phyloP scores from a whole-genome alignment of 495 filamentous ascomycete genomes.

The Lasiosphaeris hirsuta region DNA sequence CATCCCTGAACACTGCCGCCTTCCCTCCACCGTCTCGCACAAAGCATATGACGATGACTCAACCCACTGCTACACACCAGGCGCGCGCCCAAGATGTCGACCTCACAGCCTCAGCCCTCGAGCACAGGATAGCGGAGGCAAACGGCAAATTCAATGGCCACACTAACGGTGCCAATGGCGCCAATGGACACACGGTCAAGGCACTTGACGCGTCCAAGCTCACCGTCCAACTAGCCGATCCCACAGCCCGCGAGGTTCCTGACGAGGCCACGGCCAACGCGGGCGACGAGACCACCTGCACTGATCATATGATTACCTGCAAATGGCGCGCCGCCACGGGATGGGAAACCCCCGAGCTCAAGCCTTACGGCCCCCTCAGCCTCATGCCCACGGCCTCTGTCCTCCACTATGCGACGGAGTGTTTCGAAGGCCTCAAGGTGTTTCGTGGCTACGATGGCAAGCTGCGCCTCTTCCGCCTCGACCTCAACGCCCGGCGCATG shows the following conservation, averaged over 20 bases:
- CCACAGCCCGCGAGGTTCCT: conserved; percentile 65
- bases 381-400: conserved; percentile 82
- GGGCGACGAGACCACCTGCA: conserved; percentile 58
- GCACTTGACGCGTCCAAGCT: conserved; percentile 71
- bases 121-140: conserved; percentile 35
- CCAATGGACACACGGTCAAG: conserved; percentile 21
- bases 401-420: conserved; percentile 88
- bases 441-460: conserved; percentile 81
- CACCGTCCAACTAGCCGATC: conserved; percentile 60
- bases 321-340: conserved; percentile 64
- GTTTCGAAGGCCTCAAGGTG: conserved; percentile 87
- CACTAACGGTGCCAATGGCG: conserved; percentile 20
- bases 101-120: conserved; percentile 42
- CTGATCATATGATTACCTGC: conserved; percentile 86
- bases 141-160: conserved; percentile 29
- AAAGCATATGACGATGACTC: conserved; percentile 29
- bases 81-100: conserved; percentile 35
- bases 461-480: conserved; percentile 81
- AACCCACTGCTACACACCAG: conserved; percentile 23
- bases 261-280: conserved; percentile 47
- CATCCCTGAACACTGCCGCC: too few relatives aligned
- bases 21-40: conserved; percentile 2
- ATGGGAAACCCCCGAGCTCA: conserved; percentile 75
- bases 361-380: conserved; percentile 74
- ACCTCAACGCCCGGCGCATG: conserved; percentile 74